Evolutionary conservation across 2,329 filamentous ascomycete genomes (phyloP).

Genomic region (Ceratocystis colombiana): DNA sequence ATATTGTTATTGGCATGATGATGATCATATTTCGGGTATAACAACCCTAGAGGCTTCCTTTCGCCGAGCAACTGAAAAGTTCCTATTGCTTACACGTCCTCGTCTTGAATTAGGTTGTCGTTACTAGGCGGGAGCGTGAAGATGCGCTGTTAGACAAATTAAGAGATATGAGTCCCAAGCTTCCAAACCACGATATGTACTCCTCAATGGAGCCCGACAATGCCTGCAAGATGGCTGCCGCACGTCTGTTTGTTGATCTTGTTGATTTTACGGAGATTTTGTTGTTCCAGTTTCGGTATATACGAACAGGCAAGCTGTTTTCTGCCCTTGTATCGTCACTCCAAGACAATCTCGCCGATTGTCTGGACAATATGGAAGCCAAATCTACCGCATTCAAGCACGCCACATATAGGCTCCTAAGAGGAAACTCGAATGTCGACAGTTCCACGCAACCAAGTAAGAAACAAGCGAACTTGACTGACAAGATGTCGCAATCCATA

Average conservation of each 20-base stretch:
- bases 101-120: slow-evolving; percentile 11
- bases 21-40: slow-evolving; percentile 21
- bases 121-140: slow-evolving; percentile 21
- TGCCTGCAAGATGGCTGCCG: slow-evolving; percentile 20
- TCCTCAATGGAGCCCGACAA: slow-evolving; percentile 13
- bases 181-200: slow-evolving; percentile 14
- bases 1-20: slow-evolving; percentile 21
- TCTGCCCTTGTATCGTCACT: slow-evolving; percentile 11
- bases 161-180: slow-evolving; percentile 12
- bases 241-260: slow-evolving; percentile 16
- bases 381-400: slow-evolving; percentile 10
- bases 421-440: background rate
- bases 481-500: slow-evolving; percentile 36
- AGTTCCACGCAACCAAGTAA: slow-evolving; percentile 19
- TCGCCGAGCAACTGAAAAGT: background rate
- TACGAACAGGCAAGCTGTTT: slow-evolving; percentile 21
- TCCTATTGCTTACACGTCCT: background rate
- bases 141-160: slow-evolving; percentile 17
- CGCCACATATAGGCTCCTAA: background rate
- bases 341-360: slow-evolving; percentile 16
- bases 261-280: slow-evolving; percentile 21
- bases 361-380: slow-evolving; percentile 16
- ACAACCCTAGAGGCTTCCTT: background rate
- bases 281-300: slow-evolving; percentile 20
- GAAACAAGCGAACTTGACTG: slow-evolving; percentile 40